These are phyloP conservation scores for Xylaria sp. DNA, from an alignment of 2,329 filamentous ascomycete species.

Conservation along the genomic window DNA sequence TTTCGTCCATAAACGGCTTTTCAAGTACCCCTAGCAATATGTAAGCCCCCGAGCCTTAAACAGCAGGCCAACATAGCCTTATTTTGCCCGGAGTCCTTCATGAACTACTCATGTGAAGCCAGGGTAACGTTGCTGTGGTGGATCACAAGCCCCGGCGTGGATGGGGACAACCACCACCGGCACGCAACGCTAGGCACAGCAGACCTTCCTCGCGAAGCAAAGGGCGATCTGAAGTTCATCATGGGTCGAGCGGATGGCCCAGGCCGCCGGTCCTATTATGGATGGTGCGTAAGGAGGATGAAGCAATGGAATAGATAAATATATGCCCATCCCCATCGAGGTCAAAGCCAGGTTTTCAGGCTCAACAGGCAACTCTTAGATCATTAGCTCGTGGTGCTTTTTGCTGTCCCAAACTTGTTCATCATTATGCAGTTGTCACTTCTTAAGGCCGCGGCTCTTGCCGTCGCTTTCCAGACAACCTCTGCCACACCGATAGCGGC, in stretches of 20 bases:
- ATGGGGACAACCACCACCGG: slow-evolving; percentile 11
- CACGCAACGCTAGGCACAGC: slow-evolving; percentile 1
- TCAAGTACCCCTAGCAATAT: not conserved
- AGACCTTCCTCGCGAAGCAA: slow-evolving; percentile 31
- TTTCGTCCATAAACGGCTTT: not conserved
- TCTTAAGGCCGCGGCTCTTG: slow-evolving; percentile 36
- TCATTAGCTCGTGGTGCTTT: not conserved
- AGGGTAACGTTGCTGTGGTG: slow-evolving; percentile 32
- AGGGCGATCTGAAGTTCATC: slow-evolving; percentile 16
- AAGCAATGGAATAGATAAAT: slow-evolving; percentile 27
- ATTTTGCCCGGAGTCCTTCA: not conserved
- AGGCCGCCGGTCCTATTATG: not conserved
- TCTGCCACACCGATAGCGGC: slow-evolving; percentile 25
- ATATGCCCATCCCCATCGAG: slow-evolving; percentile 11
- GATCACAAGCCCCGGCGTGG: slow-evolving; percentile 23
- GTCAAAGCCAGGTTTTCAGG: not conserved
- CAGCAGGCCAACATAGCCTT: slow-evolving; percentile 13
- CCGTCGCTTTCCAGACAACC: slow-evolving; percentile 23
- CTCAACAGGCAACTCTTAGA: slow-evolving; percentile 10
- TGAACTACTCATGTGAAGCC: not conserved
- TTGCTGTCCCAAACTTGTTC: not conserved
- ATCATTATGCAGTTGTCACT: slow-evolving; percentile 29
- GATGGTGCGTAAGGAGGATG: not conserved
- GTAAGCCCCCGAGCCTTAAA: not conserved
- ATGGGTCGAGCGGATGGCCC: slow-evolving; percentile 7